Evolutionary conservation across 345 rosid species (phyloP), one percentile per base, ranked within the genome.

Genomic region (Erysimum cheiranthoides): DNA sequence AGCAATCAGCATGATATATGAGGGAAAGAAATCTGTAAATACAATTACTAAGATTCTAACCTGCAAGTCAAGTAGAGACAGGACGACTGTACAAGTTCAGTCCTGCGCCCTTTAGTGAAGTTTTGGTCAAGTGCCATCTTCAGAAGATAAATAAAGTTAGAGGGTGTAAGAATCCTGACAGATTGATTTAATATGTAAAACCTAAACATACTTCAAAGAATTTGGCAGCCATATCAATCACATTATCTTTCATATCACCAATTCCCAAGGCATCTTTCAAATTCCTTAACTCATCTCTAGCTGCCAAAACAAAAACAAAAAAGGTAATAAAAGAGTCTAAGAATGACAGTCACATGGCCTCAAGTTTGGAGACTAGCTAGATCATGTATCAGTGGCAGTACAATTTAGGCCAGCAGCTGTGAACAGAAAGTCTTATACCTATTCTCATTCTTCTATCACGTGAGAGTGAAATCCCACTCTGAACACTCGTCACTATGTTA

Each of bases 41-140:
- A n/a, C n/a, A 1, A 12, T 52, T 52, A 50, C 70, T 42, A 71
- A 77, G 34, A 66, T 56, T 52, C 85, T 81, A 78, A 91, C 98
- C 97, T 84, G 70, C 97, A 94, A 32, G 93, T 89, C 85, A 89
- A 86, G 78, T 94, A 94, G 65, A 92, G 91, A 70, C 97, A 92
- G 53, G 95, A 84, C 71, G 91, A 87, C 61, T 82, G 34, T 32
- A 32, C 34, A 32, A 83, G 95, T 49, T 94, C 96, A 35, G 88
- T 77, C 81, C 89, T 90, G 34, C 97, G 96, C 36, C 98, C 95
- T 83, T 78, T 85, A 0, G 97, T 94, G 73, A 92, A 92, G 81
- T 85, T 86, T 40, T 85, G 81, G 16, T 86, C 90, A 75, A 82
- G 83, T 49, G 96, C 97, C 66, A 87, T 66, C 97, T 90, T 76